Conservation (phyloP, 1,284 basidiomycete species). For the Papiliotrema fonsecae region DNA sequence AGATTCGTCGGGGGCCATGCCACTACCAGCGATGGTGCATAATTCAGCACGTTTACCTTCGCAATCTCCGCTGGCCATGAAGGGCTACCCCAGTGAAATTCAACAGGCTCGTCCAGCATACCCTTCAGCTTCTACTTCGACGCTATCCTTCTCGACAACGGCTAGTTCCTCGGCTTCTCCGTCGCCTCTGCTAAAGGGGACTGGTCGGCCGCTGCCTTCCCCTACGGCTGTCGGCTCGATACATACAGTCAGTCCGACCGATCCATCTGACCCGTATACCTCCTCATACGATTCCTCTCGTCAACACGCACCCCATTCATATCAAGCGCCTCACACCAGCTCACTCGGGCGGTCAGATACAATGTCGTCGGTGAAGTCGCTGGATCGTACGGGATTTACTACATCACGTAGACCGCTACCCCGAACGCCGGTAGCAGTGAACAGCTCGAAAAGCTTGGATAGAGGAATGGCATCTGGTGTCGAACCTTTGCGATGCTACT, state of each 20-base stretch:
- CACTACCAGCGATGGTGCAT: not conserved
- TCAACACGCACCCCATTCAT: not conserved
- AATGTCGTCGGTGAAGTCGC: slow-evolving; percentile 40
- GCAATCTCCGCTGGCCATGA: not conserved
- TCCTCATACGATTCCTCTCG: not conserved
- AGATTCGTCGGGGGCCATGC: not conserved
- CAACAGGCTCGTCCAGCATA: not conserved
- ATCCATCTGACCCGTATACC: no score
- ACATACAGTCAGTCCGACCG: no score
- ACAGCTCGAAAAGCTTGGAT: slow-evolving; percentile 37
- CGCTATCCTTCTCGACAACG: not conserved
- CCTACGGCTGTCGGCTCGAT: no score
- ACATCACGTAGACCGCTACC: slow-evolving; percentile 32
- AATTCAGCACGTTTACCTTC: not conserved
- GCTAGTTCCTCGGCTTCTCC: not conserved
- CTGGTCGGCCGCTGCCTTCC: slow-evolving; percentile 10
- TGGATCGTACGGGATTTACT: slow-evolving; percentile 34
- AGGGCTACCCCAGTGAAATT: not conserved
- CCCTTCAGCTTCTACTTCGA: not conserved
- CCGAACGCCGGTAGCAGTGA: slow-evolving; percentile 35
- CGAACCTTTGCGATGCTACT: not conserved
- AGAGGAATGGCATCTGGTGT: slow-evolving; percentile 20
- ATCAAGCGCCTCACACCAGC: not conserved
- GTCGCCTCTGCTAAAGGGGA: slow-evolving; percentile 5
- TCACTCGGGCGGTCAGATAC: slow-evolving; percentile 40